Percentiles rank a stretch among this genome's conserved stretches.
phyloP scores from a whole-genome alignment of 805 yeast species.

The Groenewaldozyma tartarivorans region DNA sequence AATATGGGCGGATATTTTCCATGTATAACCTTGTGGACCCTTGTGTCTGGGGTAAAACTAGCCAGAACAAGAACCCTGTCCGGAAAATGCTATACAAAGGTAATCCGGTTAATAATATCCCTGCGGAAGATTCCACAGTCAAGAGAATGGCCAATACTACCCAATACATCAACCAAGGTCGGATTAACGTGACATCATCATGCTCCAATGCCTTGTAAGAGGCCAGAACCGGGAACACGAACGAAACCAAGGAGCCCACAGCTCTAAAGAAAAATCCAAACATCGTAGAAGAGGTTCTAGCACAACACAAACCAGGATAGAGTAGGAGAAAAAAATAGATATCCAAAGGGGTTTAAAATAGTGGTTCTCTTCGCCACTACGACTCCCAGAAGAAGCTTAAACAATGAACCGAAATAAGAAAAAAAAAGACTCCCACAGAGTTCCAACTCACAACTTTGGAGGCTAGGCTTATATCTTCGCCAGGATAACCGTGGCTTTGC shows the following conservation, averaged over 20 bases:
- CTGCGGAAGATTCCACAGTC: constrained; percentile 32
- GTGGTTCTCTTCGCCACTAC: too few relatives aligned
- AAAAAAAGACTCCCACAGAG: too few relatives aligned
- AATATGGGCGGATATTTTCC: constrained; percentile 31
- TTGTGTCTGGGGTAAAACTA: constrained; percentile 43
- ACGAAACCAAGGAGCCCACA: constrained; percentile 32
- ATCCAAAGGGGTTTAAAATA: too few relatives aligned
- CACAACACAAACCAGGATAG: too few relatives aligned
- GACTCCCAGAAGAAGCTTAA: too few relatives aligned
- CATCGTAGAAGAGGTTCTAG: too few relatives aligned
- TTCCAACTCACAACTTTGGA: too few relatives aligned
- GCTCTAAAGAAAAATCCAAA: too few relatives aligned
- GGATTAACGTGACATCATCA: constrained; percentile 29
- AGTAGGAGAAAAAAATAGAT: too few relatives aligned
- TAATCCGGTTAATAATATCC: constrained; percentile 36
- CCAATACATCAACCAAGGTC: constrained; percentile 58
- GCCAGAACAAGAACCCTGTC: constrained; percentile 47
- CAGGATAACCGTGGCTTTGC: too few relatives aligned
- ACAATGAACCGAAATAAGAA: too few relatives aligned
- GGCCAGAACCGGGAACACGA: constrained; percentile 50
- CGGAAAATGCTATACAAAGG: constrained; percentile 48
- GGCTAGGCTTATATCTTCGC: too few relatives aligned
- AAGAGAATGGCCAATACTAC: constrained; percentile 40
- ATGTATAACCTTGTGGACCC: constrained; percentile 37
- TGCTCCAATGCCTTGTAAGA: constrained; percentile 48